These are phyloP conservation scores for Gracilaria caudata DNA, from an alignment of 23 red algal genomes.

Conservation along the genomic window DNA sequence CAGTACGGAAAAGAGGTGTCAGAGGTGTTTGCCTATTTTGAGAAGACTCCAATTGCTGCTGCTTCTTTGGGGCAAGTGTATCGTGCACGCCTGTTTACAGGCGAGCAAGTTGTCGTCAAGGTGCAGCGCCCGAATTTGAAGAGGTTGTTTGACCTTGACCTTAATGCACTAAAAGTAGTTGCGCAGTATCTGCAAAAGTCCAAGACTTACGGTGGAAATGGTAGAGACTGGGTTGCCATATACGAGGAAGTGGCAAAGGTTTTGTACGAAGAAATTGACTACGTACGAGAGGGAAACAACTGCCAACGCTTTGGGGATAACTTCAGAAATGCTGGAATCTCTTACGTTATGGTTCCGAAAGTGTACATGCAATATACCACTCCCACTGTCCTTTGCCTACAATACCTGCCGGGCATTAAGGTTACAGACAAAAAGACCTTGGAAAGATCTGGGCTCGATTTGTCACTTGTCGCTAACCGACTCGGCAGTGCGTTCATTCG, in stretches of 20 bases:
- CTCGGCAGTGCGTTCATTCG: constrained; percentile 68
- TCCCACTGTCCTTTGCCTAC: constrained; percentile 64
- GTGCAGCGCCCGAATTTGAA: constrained; percentile 85
- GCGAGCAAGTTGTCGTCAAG: constrained; percentile 95
- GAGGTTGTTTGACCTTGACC: constrained; percentile 84
- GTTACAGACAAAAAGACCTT: constrained; percentile 65
- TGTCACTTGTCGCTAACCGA: constrained; percentile 59
- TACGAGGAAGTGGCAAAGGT: constrained; percentile 80
- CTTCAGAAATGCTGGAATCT: constrained; percentile 62
- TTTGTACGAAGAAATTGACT: constrained; percentile 85
- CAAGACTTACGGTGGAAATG: constrained; percentile 69
- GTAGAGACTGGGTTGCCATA: constrained; percentile 81
- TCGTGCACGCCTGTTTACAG: constrained; percentile 71
- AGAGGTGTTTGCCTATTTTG: constrained; percentile 79
- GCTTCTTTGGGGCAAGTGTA: constrained; percentile 93
- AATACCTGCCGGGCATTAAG: constrained; percentile 91
- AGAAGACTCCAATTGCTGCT: constrained; percentile 86
- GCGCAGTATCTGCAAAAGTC: constrained; percentile 71
- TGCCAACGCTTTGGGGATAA: constrained; percentile 67
- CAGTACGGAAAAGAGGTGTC: constrained; percentile 57
- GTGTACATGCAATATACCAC: constrained; percentile 77
- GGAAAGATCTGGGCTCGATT: constrained; percentile 60
- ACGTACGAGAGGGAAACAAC: constrained; percentile 56
- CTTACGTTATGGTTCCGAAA: constrained; percentile 76
- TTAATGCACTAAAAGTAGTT: constrained; percentile 73